Evolutionary conservation across 306 rosid genomes (phyloP), one percentile per base, ranked within the genome.

Genomic region (Macrotyloma uniflorum): DNA sequence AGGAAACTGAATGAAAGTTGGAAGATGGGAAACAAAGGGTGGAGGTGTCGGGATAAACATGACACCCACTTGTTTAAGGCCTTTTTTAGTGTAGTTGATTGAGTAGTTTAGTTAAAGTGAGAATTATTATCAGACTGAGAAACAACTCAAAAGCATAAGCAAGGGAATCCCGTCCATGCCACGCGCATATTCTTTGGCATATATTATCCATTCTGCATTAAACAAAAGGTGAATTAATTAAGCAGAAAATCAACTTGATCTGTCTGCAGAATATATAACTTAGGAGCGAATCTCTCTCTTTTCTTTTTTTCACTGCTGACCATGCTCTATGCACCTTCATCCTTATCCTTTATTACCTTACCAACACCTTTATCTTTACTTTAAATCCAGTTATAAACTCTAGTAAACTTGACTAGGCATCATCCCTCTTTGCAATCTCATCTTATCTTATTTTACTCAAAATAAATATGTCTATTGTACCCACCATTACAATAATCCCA

Each of bases 1-100:
- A 64, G 45, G 72, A 82, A 86, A 77, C 77, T 66, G 40, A 78
- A 70, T 61, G 70, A 72, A 80, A 93, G 96, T 85, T 86, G 90
- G 94, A 88, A 85, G 88, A 87, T 85, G 87, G 97, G 98, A 93
- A 91, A 91, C 96, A 84, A 64, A 68, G 80, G 79, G 6, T 86
- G 80, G 28, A 84, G 50, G 75, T 93, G 98, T 93, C 91, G 98
- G 98, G 74, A 93, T 83, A 86, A 86, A 89, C 82, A 87, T 93
- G 89, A 85, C 96, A 89, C 85, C 89, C 92, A 86, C 86, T 87
- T 72, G 83, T 79, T 86, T 85, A 86, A 79, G 24, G 19, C 26
- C 10, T 67, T 42, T 65, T 59, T 35, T 6, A 46, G 5, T 43
- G 67, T 43, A 5, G 6, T 75, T 49, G 63, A 54, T 79, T 51